A percentile compares a stretch with the other conserved stretches of the same genome.
Conservation (phyloP, 768 basidiomycete genomes). For the Cystobasidium ongulense region DNA sequence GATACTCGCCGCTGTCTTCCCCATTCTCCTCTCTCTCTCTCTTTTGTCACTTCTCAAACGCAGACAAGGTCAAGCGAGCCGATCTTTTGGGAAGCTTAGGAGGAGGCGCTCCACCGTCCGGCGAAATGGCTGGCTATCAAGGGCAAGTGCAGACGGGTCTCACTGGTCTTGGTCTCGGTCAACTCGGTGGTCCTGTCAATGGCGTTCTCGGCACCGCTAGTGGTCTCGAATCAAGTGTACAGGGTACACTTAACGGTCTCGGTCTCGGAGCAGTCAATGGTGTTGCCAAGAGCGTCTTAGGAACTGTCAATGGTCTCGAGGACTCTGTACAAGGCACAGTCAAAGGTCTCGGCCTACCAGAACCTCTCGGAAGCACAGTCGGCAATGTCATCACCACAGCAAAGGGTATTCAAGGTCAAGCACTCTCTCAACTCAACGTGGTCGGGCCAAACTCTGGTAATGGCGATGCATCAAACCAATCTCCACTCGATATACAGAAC, state of each 20-base stretch:
- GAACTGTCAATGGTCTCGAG: slow-evolving; percentile 2
- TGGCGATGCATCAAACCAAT: not conserved
- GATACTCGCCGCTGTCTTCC: no score
- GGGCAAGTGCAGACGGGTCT: no score
- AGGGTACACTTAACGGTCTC: not conserved
- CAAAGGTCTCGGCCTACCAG: not conserved
- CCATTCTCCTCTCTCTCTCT: no score
- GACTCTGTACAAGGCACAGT: not conserved
- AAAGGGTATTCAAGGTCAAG: slow-evolving; percentile 4
- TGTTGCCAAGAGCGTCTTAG: not conserved
- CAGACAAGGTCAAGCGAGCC: no score
- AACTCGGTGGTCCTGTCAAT: not conserved
- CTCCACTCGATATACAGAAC: not conserved
- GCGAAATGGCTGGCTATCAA: no score
- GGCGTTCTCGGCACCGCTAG: not conserved
- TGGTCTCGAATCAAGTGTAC: not conserved
- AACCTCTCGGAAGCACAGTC: not conserved
- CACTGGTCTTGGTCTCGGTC: no score
- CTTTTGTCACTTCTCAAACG: no score
- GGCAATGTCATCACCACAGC: not conserved
- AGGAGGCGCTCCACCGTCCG: no score
- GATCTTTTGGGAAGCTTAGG: no score
- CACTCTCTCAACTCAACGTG: not conserved
- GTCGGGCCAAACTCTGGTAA: not conserved
- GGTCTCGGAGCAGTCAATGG: not conserved